A percentile compares a stretch with the other conserved stretches of the same genome.
phyloP scores from a whole-genome alignment of 2,329 filamentous ascomycete genomes.

The Ophiosphaerella herpotricha region DNA sequence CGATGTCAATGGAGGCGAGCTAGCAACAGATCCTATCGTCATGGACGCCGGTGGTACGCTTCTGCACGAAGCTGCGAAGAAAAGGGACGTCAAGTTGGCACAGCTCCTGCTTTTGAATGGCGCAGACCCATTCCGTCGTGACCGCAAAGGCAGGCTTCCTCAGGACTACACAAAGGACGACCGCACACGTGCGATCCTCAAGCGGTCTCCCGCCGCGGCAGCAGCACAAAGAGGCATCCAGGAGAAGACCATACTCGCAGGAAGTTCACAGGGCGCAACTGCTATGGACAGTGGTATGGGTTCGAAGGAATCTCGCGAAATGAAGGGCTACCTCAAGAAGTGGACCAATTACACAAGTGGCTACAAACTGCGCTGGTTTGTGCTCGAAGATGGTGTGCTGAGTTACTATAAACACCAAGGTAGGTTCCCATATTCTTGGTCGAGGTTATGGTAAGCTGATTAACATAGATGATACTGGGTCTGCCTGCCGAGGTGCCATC shows the following conservation, averaged over 20 bases:
- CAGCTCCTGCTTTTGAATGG: constrained; percentile 90
- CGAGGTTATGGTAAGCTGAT: constrained; percentile 11
- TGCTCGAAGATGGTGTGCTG: constrained; percentile 92
- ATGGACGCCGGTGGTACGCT: constrained; percentile 85
- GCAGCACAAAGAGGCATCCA: constrained; percentile 94
- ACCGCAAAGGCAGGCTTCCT: constrained; percentile 92
- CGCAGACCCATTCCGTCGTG: constrained; percentile 91
- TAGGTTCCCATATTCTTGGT: constrained; percentile 24
- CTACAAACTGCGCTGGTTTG: constrained; percentile 97
- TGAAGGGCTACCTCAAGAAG: constrained; percentile 98
- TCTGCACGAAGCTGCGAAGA: constrained; percentile 89
- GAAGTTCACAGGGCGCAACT: constrained; percentile 62
- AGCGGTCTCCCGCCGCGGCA: constrained; percentile 90
- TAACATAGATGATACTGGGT: constrained; percentile 79
- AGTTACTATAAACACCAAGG: constrained; percentile 98
- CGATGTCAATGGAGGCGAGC: constrained; percentile 90
- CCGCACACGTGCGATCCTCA: constrained; percentile 81
- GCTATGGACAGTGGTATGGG: constrained; percentile 65
- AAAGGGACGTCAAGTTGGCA: constrained; percentile 83
- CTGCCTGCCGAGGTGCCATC: constrained; percentile 94
- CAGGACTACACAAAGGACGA: constrained; percentile 98
- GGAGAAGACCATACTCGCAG: constrained; percentile 92
- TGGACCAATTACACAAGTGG: constrained; percentile 99
- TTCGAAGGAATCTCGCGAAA: constrained; percentile 87
- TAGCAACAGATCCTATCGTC: constrained; percentile 79